These are phyloP conservation scores for Mrakia frigida DNA, from an alignment of 768 basidiomycete species.

Conservation along the genomic window DNA sequence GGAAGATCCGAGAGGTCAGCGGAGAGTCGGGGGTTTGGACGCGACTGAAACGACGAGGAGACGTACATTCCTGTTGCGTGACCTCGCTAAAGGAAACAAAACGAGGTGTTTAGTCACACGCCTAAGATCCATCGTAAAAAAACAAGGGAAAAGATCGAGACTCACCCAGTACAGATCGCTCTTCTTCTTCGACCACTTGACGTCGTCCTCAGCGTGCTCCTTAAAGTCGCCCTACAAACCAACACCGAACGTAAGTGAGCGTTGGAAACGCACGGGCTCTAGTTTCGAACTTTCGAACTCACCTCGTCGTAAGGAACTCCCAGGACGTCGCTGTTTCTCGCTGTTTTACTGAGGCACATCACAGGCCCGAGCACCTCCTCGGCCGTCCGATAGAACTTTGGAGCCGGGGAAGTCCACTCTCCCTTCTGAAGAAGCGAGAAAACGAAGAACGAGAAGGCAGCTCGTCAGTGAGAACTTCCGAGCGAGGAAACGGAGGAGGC, in stretches of 20 bases:
- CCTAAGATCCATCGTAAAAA: background rate
- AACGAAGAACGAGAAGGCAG: too few relatives aligned
- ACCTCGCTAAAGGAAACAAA: conserved; percentile 1
- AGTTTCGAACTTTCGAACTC: too few relatives aligned
- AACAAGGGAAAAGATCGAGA: background rate
- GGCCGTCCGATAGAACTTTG: background rate
- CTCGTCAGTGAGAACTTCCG: too few relatives aligned
- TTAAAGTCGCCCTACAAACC: conserved; percentile 24
- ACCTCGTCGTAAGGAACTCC: conserved; percentile 29
- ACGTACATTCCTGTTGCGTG: conserved; percentile 28
- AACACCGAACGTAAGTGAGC: too few relatives aligned
- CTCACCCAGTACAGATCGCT: conserved; percentile 29
- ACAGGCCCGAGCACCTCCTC: conserved; percentile 7
- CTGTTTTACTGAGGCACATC: conserved; percentile 20
- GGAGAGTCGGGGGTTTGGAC: background rate
- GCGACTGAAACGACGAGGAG: background rate
- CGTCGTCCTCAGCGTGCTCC: background rate
- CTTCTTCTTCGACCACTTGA: conserved; percentile 10
- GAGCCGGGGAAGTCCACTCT: conserved; percentile 18
- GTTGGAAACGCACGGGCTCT: too few relatives aligned
- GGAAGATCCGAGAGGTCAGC: background rate
- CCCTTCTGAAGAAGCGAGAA: conserved; percentile 23
- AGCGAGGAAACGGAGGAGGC: too few relatives aligned
- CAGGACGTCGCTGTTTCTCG: conserved; percentile 19
- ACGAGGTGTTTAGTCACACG: background rate